A percentile compares a stretch with the other conserved stretches of the same genome.
phyloP scores from a whole-genome alignment of 768 basidiomycete genomes.

The Tephrocybe sp. region DNA sequence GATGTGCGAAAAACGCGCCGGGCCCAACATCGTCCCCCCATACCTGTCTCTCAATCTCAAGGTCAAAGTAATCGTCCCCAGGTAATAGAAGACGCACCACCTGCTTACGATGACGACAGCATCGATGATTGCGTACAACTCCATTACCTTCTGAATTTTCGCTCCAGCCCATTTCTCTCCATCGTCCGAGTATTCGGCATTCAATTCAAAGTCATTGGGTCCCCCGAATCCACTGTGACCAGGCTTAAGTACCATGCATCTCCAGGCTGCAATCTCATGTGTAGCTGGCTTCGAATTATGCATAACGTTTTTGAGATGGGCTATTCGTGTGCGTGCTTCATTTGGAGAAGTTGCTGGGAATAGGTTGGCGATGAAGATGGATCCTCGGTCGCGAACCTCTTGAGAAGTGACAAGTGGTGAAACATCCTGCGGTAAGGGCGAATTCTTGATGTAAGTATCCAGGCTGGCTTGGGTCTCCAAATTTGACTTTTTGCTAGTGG shows the following conservation, averaged over 20 bases:
- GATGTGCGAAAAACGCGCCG: slow-evolving; percentile 74
- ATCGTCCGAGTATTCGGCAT: slow-evolving; percentile 68
- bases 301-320: slow-evolving; percentile 55
- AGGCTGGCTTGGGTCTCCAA: slow-evolving; percentile 27
- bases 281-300: slow-evolving; percentile 60
- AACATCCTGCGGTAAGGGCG: slow-evolving; percentile 39
- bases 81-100: slow-evolving; percentile 47
- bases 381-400: slow-evolving; percentile 75
- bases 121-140: slow-evolving; percentile 67
- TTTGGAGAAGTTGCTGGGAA: slow-evolving; percentile 52
- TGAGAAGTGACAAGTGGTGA: slow-evolving; percentile 57
- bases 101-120: slow-evolving; percentile 79
- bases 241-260: slow-evolving; percentile 70
- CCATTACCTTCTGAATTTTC: slow-evolving; percentile 66
- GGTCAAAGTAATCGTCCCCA: not conserved
- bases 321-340: slow-evolving; percentile 49
- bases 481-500: not conserved
- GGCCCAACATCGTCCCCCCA: slow-evolving; percentile 79
- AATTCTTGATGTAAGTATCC: slow-evolving; percentile 52
- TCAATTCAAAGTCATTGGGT: slow-evolving; percentile 74
- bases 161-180: slow-evolving; percentile 74
- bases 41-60: slow-evolving; percentile 46
- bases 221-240: slow-evolving; percentile 67
- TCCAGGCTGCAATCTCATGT: slow-evolving; percentile 78
- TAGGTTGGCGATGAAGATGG: slow-evolving; percentile 67